Evolutionary conservation across 495 filamentous ascomycete species (phyloP), one percentile per base, ranked within the genome.

Genomic region (Penicillium antarcticum): DNA sequence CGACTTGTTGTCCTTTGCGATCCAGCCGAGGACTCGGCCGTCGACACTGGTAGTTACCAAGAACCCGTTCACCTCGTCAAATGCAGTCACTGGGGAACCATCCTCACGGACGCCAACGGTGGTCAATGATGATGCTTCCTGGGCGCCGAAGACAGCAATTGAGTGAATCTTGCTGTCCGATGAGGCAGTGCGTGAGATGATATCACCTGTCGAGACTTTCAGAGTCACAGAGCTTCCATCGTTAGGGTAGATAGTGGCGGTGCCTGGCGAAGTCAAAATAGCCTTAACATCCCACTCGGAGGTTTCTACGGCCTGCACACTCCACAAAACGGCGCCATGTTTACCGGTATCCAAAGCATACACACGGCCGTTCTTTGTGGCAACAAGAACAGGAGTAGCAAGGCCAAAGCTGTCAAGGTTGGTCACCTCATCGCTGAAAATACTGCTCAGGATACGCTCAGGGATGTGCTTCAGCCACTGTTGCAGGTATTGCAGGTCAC

Each of bases 401-500:
- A 96, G 88, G 23, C 92, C 94, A 64, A 97, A 97, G 61, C 79
- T 83, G 62, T 97, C 89, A 11, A 86, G 72, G 11, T 76, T 72
- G 29, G 86, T 72, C 13, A 81, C 84, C 34, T 77, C 75, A n/a
- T 79, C 75, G 4, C 75, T 63, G 19, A 88, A 42, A n/a, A 95
- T 76, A 53, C 84, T 89, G 54, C 80, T 80, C 10, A 90, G 57
- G 24, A 96, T 65, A 17, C 87, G 82, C 26, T 67, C 58, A 9
- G 88, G 87, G 17, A 92, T 72, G 17, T 70, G 70, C 58, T 82
- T 73, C 11, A 94, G 66, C 74, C 85, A 95, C 0, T 75, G 78
- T 4, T 89, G 91, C n/a, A 97, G 75, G 58, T 89, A 72, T 58
- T 87, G 73, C 33, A 97, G 79, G 56, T 97, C 92, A 33, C 80